Evolutionary conservation across 2,329 filamentous ascomycete genomes (phyloP), one percentile per base, ranked within the genome.

Genomic region (Corinectria fuckeliana): DNA sequence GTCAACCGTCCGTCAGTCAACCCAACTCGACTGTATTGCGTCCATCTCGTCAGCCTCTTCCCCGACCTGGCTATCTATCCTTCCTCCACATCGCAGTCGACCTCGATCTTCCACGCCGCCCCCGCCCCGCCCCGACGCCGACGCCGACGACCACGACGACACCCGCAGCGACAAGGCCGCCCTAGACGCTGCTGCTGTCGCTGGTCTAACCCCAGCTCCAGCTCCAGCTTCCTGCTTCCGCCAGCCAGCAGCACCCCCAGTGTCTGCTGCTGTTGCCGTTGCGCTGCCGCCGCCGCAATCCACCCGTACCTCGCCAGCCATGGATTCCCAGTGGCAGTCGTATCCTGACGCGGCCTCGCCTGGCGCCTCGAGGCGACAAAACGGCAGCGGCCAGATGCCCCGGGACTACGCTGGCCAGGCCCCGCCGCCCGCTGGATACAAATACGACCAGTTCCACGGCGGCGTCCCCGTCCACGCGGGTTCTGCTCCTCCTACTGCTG

Each of bases 401-500:
- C 75, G 79, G 71, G 79, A 85, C 69, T 83, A 83, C 73, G 72
- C 79, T 44, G 69, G 66, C 62, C 74, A 68, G 59, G 58, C 69
- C 58, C 64, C 67, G 56, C 65, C 85, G 60, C 82, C 85, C 48
- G 80, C 82, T 65, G 82, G 81, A 72, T 90, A 86, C 77, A 87
- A 87, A 67, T 90, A 91, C 75, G 87, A 91, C 68, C 82, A 87
- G 71, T 90, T 89, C 74, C 86, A 88, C 73, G 77, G 70, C 62
- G 71, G 70, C 57, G 67, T 71, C 56, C 63, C 78, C 55, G 76
- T 72, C 53, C 68, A 69, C 55, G 60, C 68, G 61, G 65, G 67
- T 56, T 63, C 56, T 48, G 63, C 59, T 62, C 47, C 60, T 62
- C 62, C 67, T 66, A 58, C 67, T 42, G 67, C 71, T 61, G 63